Base-by-base conservation (phyloP, 2,329 filamentous ascomycete species). In the Geoglossum cookeanum region DNA sequence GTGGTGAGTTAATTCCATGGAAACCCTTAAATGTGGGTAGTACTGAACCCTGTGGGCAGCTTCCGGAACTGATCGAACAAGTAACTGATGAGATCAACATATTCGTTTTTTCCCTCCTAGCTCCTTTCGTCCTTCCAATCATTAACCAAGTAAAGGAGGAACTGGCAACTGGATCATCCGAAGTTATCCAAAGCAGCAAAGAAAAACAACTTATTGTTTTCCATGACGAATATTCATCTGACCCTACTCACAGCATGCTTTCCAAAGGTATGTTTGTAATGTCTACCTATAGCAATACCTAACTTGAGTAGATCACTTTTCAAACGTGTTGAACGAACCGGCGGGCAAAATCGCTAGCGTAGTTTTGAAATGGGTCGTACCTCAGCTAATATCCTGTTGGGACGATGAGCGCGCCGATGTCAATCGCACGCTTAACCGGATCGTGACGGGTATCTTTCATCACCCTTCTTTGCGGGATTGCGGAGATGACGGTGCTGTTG, bases 171-270 rank as follows among this genome's bases (percentile, higher is more conserved):
- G 90, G 90, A 35, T 92, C 88, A 2, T 83, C 80, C 1, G 87
- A 94, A 69, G 85, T 96, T 64, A 94, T 96, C 61, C 76, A 87
- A 64, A 89, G 84, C 72, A 91, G 86, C 68, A 78, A 84, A 68
- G 79, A 84, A 56, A 84, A 94, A 73, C 89, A 95, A 71, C 81
- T 85, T 65, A 78, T 94, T 62, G 88, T 96, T 55, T 96, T 95
- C 70, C 71, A 85, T 49, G 83, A 96, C 62, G 84, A 94, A 65
- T 61, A 78, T 55, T 85, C 74, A 61, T 81, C 80, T 22, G 84
- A 96, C 65, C 91, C 90, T 0, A 96, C 90, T 1, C 90, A 96
- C 72, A 94, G 87, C 22, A 95, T 95, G 90, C 74, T 96, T 56
- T 89, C 88, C 59, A 96, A 96, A 73, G 90, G 96, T 65, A 22